Percentiles rank a stretch among this genome's conserved stretches.
phyloP scores from a whole-genome alignment of 2,329 filamentous ascomycete species.

The Cladosporium velox region DNA sequence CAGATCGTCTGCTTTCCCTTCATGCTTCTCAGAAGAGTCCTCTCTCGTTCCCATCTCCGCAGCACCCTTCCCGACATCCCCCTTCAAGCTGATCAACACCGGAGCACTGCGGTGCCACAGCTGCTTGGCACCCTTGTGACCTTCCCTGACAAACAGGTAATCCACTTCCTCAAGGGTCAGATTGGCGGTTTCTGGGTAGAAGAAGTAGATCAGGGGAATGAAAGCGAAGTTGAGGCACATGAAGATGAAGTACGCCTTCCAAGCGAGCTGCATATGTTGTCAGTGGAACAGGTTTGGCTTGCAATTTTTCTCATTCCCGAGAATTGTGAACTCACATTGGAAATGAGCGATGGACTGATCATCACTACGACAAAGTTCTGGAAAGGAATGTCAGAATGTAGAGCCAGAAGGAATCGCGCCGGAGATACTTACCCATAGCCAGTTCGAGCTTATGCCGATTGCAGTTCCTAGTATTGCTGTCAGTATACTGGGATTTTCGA shows the following conservation, averaged over 20 bases:
- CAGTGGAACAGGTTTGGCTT: background rate
- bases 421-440: constrained; percentile 40
- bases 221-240: constrained; percentile 51
- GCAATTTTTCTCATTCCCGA: background rate
- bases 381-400: background rate
- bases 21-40: constrained; percentile 21
- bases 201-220: constrained; percentile 52
- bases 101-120: constrained; percentile 28
- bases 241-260: constrained; percentile 58
- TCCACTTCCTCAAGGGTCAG: constrained; percentile 50
- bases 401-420: background rate
- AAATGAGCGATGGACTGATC: constrained; percentile 54
- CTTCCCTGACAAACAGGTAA: constrained; percentile 42
- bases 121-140: constrained; percentile 29
- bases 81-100: constrained; percentile 31
- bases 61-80: constrained; percentile 20
- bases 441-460: constrained; percentile 52
- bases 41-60: constrained; percentile 10
- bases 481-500: background rate
- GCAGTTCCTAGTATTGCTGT: constrained; percentile 40
- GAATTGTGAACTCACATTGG: constrained; percentile 34
- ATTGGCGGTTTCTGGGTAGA: constrained; percentile 48
- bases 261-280: constrained; percentile 43
- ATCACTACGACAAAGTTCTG: constrained; percentile 54
- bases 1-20: constrained; percentile 8